Base-by-base conservation (phyloP, 1,284 basidiomycete genomes). In the Malassezia furfur region DNA sequence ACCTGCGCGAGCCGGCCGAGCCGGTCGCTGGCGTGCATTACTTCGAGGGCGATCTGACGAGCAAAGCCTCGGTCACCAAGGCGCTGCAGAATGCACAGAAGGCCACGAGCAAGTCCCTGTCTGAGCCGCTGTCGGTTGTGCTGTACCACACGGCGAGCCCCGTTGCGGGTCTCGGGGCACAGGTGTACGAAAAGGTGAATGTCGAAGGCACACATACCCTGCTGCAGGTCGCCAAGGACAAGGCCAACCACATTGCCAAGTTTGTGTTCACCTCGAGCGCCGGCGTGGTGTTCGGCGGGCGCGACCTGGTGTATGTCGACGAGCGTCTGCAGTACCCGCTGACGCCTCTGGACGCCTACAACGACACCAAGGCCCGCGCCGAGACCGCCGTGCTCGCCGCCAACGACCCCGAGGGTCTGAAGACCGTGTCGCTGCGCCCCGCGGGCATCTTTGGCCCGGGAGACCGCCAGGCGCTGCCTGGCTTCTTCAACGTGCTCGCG, bases 381-480 rank as follows among this genome's bases (percentile, higher is more conserved):
- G 94, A 98, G 76, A 80, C 81, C 43, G 79, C 87, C 41, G 85
- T 96, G 2, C 79, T 98, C 3, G 82, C 81, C 35, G 88, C 93
- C 10, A 98, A 96, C 70, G 86, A 84, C 4, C 81, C 84, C 63
- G 81, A 82, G 22, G 87, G 86, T 3, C 79, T 96, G 8, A 77
- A 87, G 60, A 98, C 94, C 0, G 88, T 91, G 43, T 88, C 91
- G 14, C 77, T 98, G 37, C 80, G 94, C 46, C 93, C 93, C 2
- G 85, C 90, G n/a, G 91, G 93, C 12, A 94, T 98, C 70, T 98
- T 96, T 73, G 94, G 93, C 3, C 89, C 90, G 8, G 90, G 91
- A 4, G 94, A 98, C 73, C 82, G 89, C 32, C 91, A 96, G 76
- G 82, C 85, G 58, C 84, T 94, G 75, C 79, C 81, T 2, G 88